Evolutionary conservation across 768 basidiomycete genomes (phyloP).

Genomic region (Trametes villosa): DNA sequence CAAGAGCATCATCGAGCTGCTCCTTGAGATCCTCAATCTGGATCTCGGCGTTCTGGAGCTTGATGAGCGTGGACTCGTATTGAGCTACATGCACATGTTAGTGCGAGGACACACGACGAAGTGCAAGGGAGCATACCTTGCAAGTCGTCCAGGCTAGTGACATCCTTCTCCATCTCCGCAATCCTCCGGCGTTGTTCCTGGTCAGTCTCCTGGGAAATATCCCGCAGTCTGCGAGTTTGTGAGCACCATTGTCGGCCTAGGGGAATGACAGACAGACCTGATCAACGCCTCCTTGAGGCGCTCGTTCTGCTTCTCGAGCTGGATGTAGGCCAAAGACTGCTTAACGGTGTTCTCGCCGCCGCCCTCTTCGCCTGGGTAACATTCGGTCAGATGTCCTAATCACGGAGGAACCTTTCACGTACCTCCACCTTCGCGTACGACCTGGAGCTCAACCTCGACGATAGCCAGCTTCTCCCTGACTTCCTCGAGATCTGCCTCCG

Average conservation of each 20-base stretch:
- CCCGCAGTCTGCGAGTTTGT: slow-evolving; percentile 66
- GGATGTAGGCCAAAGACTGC: slow-evolving; percentile 70
- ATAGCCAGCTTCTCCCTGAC: slow-evolving; percentile 78
- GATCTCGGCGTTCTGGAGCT: slow-evolving; percentile 84
- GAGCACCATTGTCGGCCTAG: background rate
- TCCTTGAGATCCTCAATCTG: slow-evolving; percentile 93
- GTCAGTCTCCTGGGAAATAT: slow-evolving; percentile 87
- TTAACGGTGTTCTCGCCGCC: slow-evolving; percentile 46
- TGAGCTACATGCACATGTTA: slow-evolving; percentile 51
- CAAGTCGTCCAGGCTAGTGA: slow-evolving; percentile 76
- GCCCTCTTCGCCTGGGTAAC: slow-evolving; percentile 28
- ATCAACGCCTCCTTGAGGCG: slow-evolving; percentile 93
- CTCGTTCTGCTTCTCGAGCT: slow-evolving; percentile 97
- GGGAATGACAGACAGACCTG: slow-evolving; percentile 53
- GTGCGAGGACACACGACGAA: background rate
- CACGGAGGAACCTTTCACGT: background rate
- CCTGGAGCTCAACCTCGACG: slow-evolving; percentile 81
- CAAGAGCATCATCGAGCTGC: slow-evolving; percentile 93
- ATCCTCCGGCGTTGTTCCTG: slow-evolving; percentile 81
- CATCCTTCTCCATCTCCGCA: slow-evolving; percentile 87
- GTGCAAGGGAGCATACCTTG: slow-evolving; percentile 52
- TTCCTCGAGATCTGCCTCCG: slow-evolving; percentile 78
- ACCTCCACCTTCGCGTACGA: slow-evolving; percentile 64
- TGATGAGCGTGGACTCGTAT: slow-evolving; percentile 79
- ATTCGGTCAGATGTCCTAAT: background rate